Conservation (phyloP, 2,329 filamentous ascomycete species). For the Knufia fluminis region DNA sequence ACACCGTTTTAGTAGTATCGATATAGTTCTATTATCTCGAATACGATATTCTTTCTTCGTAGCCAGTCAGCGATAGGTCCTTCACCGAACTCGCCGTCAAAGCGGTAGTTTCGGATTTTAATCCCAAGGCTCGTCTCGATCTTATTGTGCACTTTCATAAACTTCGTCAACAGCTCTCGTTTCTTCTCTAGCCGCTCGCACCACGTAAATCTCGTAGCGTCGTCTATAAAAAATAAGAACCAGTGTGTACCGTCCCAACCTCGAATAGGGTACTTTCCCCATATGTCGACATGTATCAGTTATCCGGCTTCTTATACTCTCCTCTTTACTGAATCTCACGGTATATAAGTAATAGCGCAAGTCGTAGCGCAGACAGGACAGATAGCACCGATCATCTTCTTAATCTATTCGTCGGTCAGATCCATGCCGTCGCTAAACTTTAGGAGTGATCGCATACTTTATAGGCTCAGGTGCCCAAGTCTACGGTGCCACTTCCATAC, state of each 20-base stretch:
- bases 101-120: conserved; percentile 5
- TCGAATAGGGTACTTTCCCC: neutral
- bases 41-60: neutral
- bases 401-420: conserved; percentile 1
- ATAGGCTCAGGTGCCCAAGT: no score
- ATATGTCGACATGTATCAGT: conserved; percentile 4
- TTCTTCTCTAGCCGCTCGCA: neutral
- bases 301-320: neutral
- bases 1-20: conserved; percentile 12
- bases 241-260: neutral
- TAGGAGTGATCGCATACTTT: no score
- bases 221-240: conserved; percentile 10
- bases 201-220: conserved; percentile 9
- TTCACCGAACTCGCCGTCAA: conserved; percentile 8
- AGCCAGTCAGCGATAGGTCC: conserved; percentile 6
- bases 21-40: conserved; percentile 5
- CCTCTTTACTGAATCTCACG: conserved; percentile 1
- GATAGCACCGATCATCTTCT: neutral
- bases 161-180: neutral
- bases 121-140: conserved; percentile 2
- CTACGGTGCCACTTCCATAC: no score
- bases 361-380: conserved; percentile 1
- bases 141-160: neutral
- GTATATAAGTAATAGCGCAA: neutral
- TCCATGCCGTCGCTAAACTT: neutral